Conservation (phyloP, 2,329 filamentous ascomycete species). For the Apiospora malaysiana region DNA sequence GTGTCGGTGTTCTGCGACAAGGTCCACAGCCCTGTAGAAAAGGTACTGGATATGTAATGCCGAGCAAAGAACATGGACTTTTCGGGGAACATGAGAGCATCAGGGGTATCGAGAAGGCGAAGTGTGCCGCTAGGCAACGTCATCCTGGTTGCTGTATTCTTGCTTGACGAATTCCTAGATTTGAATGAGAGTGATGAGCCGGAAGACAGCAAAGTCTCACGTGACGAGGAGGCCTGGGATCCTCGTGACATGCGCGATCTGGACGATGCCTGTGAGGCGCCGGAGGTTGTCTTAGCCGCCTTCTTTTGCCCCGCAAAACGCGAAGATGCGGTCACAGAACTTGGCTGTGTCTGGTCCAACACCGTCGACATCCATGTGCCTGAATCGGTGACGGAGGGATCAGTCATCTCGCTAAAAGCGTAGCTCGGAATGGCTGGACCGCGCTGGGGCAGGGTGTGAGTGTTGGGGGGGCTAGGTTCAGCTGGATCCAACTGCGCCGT, state of each 20-base stretch:
- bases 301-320: not conserved
- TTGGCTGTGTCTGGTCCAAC: conserved; percentile 5
- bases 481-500: not conserved
- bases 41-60: conserved; percentile 25
- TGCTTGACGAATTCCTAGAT: not conserved
- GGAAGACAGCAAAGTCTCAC: not conserved
- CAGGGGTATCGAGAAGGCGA: not conserved
- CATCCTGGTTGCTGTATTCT: not conserved
- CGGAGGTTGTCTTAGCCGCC: not conserved
- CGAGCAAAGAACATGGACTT: conserved; percentile 26
- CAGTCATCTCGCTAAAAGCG: not conserved
- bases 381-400: not conserved
- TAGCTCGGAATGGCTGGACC: not conserved
- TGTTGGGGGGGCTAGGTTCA: not conserved
- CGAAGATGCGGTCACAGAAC: not conserved
- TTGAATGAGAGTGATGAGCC: not conserved
- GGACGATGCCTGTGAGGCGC: not conserved
- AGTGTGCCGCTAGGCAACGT: not conserved
- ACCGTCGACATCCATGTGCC: conserved; percentile 23
- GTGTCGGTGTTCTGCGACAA: conserved; percentile 18
- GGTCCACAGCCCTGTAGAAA: conserved; percentile 22
- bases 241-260: not conserved
- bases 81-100: conserved; percentile 10
- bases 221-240: conserved; percentile 17
- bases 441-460: not conserved